Evolutionary conservation across 2,329 filamentous ascomycete genomes (phyloP).

Genomic region (Arthrobotrys musiformis): DNA sequence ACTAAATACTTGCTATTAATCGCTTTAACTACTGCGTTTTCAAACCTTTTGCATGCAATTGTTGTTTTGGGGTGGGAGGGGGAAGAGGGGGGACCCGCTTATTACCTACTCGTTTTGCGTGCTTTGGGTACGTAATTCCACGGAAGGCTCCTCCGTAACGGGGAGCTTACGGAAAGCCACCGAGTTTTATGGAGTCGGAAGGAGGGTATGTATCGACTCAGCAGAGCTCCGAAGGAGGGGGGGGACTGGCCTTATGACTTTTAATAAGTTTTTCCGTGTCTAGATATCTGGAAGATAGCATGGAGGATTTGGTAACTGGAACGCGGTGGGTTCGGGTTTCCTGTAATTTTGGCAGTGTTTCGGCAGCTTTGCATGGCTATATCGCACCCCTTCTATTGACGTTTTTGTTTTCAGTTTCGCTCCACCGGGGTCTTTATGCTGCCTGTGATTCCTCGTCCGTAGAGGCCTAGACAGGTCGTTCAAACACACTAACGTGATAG

Average conservation of each 20-base stretch:
- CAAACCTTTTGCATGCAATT: not conserved
- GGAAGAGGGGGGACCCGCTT: not conserved
- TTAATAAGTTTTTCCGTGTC: too few relatives aligned
- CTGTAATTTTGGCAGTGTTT: too few relatives aligned
- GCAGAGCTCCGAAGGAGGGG: not conserved
- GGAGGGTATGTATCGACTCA: slow-evolving; percentile 1
- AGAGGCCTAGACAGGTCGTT: too few relatives aligned
- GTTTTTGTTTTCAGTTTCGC: too few relatives aligned
- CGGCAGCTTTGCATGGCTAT: too few relatives aligned
- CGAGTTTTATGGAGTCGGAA: not conserved
- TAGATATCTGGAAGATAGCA: not conserved
- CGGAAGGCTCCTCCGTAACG: slow-evolving; percentile 18
- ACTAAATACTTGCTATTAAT: not conserved
- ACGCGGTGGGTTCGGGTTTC: not conserved
- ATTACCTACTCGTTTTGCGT: slow-evolving; percentile 11
- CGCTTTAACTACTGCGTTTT: not conserved
- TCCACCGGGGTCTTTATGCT: too few relatives aligned
- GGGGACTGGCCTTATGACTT: not conserved
- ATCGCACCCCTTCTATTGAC: too few relatives aligned
- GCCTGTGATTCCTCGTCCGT: too few relatives aligned
- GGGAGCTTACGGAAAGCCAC: slow-evolving; percentile 14
- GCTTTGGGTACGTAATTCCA: slow-evolving; percentile 9
- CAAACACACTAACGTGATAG: too few relatives aligned
- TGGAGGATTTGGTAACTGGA: not conserved
- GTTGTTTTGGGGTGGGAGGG: not conserved